A percentile compares a stretch with the other conserved stretches of the same genome.
Conservation (phyloP, 2,329 filamentous ascomycete species). For the Aspergillus viridinutans region DNA sequence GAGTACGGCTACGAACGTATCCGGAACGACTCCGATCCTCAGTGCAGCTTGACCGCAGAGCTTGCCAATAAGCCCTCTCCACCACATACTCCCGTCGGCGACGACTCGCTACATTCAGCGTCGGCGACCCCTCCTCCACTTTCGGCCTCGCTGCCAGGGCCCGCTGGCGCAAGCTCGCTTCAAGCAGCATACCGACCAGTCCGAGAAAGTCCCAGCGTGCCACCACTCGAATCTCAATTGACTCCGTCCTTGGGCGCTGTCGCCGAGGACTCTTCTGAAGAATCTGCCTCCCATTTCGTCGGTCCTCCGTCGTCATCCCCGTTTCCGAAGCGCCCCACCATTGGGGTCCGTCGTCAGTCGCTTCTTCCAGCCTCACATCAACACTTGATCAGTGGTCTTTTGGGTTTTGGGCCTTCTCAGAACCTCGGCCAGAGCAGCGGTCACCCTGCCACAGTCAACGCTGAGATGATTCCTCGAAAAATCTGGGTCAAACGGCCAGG, state of each 20-base stretch:
- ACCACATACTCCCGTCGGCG: slow-evolving; percentile 20
- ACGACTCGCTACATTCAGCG: slow-evolving; percentile 15
- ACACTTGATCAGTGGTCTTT: slow-evolving; percentile 33
- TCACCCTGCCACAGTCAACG: slow-evolving; percentile 15
- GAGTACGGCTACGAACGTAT: slow-evolving; percentile 9
- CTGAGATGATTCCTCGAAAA: slow-evolving; percentile 56
- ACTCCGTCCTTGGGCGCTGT: slow-evolving; percentile 27
- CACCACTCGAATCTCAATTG: slow-evolving; percentile 17
- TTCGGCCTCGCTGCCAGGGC: slow-evolving; percentile 13
- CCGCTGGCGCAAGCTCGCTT: slow-evolving; percentile 19
- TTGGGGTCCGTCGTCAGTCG: slow-evolving; percentile 36
- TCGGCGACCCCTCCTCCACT: slow-evolving; percentile 17
- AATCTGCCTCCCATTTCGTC: slow-evolving; percentile 9
- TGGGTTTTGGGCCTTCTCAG: slow-evolving; percentile 24
- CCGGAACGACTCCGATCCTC: slow-evolving; percentile 9
- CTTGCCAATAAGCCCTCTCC: slow-evolving; percentile 15
- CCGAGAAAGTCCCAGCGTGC: slow-evolving; percentile 10
- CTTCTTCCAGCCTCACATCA: slow-evolving; percentile 38
- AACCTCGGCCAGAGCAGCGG: slow-evolving; percentile 18
- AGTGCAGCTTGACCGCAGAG: slow-evolving; percentile 12
- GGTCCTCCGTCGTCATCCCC: slow-evolving; percentile 10
- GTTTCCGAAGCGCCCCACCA: slow-evolving; percentile 29
- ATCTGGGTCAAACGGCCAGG: slow-evolving; percentile 90
- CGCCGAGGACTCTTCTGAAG: slow-evolving; percentile 18
- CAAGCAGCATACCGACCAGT: slow-evolving; percentile 15